Conservation (phyloP, 345 rosid species). For the Salix purpurea region DNA sequence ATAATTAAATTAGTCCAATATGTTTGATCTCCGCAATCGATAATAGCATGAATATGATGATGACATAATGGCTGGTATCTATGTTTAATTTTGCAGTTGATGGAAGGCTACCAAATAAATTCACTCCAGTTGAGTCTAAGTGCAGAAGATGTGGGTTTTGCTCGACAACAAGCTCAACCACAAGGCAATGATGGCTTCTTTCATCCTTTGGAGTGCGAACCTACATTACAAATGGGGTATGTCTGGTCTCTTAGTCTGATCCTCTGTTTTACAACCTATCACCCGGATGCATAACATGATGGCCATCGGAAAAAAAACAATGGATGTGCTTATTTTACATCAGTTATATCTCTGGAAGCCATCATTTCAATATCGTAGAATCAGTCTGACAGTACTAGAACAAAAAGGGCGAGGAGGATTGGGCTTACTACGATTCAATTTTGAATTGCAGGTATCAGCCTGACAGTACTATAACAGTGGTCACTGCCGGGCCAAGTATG, state of each 20-base stretch:
- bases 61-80: background rate
- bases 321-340: background rate
- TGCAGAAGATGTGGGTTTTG: slow-evolving; percentile 64
- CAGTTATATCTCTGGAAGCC: background rate
- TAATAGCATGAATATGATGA: background rate
- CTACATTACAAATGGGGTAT: slow-evolving; percentile 90
- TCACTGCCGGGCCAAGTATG: slow-evolving; percentile 70
- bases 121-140: slow-evolving; percentile 59
- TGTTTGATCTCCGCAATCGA: background rate
- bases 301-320: background rate
- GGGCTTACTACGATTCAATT: background rate
- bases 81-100: slow-evolving; percentile 39
- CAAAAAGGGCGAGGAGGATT: background rate
- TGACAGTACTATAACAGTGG: slow-evolving; percentile 53
- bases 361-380: background rate
- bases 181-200: slow-evolving; percentile 64
- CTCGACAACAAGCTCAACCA: slow-evolving; percentile 45
- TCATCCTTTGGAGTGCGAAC: slow-evolving; percentile 81
- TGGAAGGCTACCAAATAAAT: slow-evolving; percentile 81
- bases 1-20: background rate
- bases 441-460: slow-evolving; percentile 55
- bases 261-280: background rate
- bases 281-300: background rate
- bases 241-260: background rate
- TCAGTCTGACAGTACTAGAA: background rate